phyloP scores from a whole-genome alignment of 2,329 filamentous ascomycete genomes.

The Elsinoe ampelina region DNA sequence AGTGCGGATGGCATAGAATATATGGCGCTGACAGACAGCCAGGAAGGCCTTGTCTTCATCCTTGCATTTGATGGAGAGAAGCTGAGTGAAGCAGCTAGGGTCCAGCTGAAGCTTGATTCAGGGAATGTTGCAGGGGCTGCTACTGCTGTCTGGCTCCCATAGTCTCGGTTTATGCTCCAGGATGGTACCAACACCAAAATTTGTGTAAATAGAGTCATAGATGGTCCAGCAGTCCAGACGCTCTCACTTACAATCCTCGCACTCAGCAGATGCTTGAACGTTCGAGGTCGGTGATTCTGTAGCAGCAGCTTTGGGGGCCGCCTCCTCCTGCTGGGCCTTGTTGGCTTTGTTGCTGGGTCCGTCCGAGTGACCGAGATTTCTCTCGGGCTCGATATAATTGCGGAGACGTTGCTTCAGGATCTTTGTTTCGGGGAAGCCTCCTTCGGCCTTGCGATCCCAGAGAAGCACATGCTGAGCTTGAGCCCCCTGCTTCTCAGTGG shows the following conservation, averaged over 20 bases:
- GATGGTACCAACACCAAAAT: too few species aligned
- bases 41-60: conserved; percentile 27
- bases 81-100: conserved; percentile 23
- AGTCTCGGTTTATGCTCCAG: background rate
- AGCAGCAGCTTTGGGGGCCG: background rate
- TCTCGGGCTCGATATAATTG: conserved; percentile 68
- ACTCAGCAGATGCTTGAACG: conserved; percentile 2
- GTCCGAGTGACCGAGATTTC: conserved; percentile 66
- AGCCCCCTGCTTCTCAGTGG: background rate
- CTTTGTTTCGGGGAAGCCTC: conserved; percentile 91
- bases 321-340: background rate
- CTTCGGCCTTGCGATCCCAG: conserved; percentile 82
- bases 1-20: conserved; percentile 21
- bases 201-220: background rate
- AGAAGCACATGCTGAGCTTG: conserved; percentile 46
- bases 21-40: conserved; percentile 28
- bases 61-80: conserved; percentile 26
- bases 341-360: conserved; percentile 24
- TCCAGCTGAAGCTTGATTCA: conserved; percentile 24
- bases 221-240: background rate
- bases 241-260: conserved; percentile 19
- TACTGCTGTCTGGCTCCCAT: conserved; percentile 28
- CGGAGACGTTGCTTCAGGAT: conserved; percentile 76
- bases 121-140: conserved; percentile 25
- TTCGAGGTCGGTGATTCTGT: background rate